These are phyloP conservation scores for Tetragonia tetragonoides DNA, from an alignment of 148 eudicot species.

Conservation along the genomic window DNA sequence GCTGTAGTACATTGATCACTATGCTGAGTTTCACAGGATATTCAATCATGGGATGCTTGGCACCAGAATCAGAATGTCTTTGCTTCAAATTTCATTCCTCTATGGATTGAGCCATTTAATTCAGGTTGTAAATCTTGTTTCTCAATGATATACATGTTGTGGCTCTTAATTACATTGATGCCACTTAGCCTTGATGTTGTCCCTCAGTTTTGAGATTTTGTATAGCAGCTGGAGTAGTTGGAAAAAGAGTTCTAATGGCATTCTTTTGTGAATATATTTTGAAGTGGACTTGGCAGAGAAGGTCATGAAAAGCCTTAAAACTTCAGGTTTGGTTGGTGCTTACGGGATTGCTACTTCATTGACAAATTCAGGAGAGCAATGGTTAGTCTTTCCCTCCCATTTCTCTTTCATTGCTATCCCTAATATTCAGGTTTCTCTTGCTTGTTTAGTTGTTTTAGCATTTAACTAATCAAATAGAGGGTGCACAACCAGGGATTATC, in stretches of 20 bases:
- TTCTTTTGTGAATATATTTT: constrained; percentile 17
- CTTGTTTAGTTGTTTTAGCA: neutral
- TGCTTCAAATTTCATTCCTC: constrained; percentile 84
- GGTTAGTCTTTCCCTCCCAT: constrained; percentile 38
- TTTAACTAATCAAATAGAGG: neutral
- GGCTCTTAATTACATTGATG: too few species aligned
- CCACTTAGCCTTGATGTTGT: neutral
- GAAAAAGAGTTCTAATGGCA: neutral
- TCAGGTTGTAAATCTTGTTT: constrained; percentile 54
- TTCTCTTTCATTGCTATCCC: neutral
- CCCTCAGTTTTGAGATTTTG: neutral
- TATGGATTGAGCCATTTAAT: constrained; percentile 65
- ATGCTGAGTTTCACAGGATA: constrained; percentile 34
- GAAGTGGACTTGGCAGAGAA: constrained; percentile 51
- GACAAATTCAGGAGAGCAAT: constrained; percentile 79
- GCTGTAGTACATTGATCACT: neutral
- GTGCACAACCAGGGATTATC: constrained; percentile 69
- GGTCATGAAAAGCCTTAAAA: constrained; percentile 60
- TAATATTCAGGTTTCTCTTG: neutral
- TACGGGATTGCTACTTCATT: constrained; percentile 86
- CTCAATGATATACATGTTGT: constrained; percentile 1
- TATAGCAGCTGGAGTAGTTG: neutral
- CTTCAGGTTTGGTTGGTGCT: constrained; percentile 58
- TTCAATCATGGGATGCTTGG: constrained; percentile 43
- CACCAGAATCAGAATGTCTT: constrained; percentile 66